phyloP scores from a whole-genome alignment of 352 stramenopile genomes.

The Phytophthora crassamura region DNA sequence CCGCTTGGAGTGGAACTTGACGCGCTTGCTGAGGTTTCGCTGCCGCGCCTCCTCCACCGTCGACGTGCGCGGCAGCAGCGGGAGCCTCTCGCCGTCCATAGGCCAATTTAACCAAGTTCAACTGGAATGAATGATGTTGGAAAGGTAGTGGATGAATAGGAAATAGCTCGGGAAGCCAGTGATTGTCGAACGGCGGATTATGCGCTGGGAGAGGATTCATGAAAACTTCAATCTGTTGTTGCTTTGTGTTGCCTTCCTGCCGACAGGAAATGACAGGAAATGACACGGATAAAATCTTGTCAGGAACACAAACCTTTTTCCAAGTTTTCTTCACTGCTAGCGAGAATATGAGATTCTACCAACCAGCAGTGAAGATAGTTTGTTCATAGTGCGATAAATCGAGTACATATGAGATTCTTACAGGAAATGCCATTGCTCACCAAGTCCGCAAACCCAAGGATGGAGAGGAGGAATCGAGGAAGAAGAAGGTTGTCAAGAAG shows the following conservation, averaged over 20 bases:
- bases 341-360: too few relatives aligned
- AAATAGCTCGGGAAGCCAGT: neutral
- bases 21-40: constrained; percentile 56
- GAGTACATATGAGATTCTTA: too few relatives aligned
- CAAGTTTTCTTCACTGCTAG: too few relatives aligned
- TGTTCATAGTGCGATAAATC: too few relatives aligned
- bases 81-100: constrained; percentile 20
- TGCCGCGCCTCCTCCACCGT: constrained; percentile 44
- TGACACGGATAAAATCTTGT: too few relatives aligned
- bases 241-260: constrained; percentile 1
- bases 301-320: too few relatives aligned
- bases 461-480: too few relatives aligned
- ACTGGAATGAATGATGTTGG: constrained; percentile 2
- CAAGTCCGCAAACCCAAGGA: too few relatives aligned
- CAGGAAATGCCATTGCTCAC: too few relatives aligned
- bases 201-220: constrained; percentile 6
- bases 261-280: too few relatives aligned
- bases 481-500: too few relatives aligned
- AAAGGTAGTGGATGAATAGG: neutral
- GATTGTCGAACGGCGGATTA: neutral
- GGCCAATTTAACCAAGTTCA: constrained; percentile 25
- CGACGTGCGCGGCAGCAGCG: constrained; percentile 37
- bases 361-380: too few relatives aligned
- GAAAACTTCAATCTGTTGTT: neutral
- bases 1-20: constrained; percentile 67